Percentiles rank a stretch among this genome's conserved stretches.
phyloP scores from a whole-genome alignment of 495 filamentous ascomycete species.

The Chaetomium tenue region DNA sequence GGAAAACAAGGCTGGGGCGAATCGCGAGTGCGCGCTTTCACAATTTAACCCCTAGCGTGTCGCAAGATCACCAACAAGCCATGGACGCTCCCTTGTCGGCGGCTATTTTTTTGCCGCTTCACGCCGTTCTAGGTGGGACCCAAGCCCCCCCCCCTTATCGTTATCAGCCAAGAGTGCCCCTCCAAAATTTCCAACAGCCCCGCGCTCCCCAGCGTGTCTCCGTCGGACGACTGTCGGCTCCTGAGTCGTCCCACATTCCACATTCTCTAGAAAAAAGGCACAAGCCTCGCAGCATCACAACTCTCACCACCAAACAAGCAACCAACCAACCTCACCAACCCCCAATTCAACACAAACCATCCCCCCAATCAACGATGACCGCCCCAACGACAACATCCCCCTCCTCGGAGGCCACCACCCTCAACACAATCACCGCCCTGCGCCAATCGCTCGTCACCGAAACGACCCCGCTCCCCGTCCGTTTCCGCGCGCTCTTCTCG shows the following conservation, averaged over 20 bases:
- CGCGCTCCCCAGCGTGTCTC: background rate
- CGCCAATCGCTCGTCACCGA: slow-evolving; percentile 77
- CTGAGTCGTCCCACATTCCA: background rate
- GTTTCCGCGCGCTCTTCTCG: slow-evolving; percentile 97
- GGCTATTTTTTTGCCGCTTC: no score
- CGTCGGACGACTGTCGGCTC: slow-evolving; percentile 7
- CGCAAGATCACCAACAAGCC: no score
- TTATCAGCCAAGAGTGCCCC: slow-evolving; percentile 21
- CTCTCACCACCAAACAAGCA: background rate
- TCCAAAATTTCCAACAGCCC: slow-evolving; percentile 25
- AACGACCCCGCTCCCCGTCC: slow-evolving; percentile 73
- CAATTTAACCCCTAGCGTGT: no score
- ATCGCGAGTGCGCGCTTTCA: no score
- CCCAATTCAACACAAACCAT: background rate
- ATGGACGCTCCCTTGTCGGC: no score
- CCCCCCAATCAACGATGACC: slow-evolving; percentile 11
- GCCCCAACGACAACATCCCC: background rate
- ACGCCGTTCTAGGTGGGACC: no score
- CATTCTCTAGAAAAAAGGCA: background rate
- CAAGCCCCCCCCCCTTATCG: slow-evolving; percentile 19
- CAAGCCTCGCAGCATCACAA: background rate
- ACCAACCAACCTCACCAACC: background rate
- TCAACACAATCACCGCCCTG: slow-evolving; percentile 55
- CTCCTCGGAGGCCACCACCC: slow-evolving; percentile 1
- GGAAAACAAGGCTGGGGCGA: no score